Conservation (phyloP, 176 grass and related monocot genomes). For the Zoysia pacifica region DNA sequence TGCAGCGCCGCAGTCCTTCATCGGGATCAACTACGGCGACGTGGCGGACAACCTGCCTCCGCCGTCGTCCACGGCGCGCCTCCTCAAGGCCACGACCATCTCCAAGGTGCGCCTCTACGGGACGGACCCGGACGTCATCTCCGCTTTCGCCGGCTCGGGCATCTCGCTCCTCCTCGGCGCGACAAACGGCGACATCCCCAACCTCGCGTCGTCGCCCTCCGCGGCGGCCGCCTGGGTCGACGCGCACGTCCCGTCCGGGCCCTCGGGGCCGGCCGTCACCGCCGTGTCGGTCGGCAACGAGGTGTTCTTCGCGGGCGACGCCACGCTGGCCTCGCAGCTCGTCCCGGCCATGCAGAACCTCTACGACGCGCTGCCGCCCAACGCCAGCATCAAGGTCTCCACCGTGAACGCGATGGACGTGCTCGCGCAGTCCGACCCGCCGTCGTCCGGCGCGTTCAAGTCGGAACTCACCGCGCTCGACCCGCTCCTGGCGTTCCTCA, state of each 20-base stretch:
- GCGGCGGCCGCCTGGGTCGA: conserved; percentile 69
- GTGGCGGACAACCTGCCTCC: conserved; percentile 90
- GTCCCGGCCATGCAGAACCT: conserved; percentile 76
- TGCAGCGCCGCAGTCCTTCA: conserved; percentile 70
- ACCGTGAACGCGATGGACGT: conserved; percentile 80
- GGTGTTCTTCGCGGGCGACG: conserved; percentile 70
- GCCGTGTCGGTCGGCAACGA: conserved; percentile 86
- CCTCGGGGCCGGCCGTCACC: conserved; percentile 41
- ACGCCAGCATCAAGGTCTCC: conserved; percentile 62
- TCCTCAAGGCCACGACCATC: conserved; percentile 77
- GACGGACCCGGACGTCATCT: conserved; percentile 59
- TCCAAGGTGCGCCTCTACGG: conserved; percentile 88
- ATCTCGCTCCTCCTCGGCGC: conserved; percentile 84
- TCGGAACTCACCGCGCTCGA: conserved; percentile 53
- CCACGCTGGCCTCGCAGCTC: conserved; percentile 55
- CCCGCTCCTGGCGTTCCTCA: conserved; percentile 70
- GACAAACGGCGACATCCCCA: conserved; percentile 75
- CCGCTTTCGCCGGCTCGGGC: conserved; percentile 70
- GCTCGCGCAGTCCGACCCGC: conserved; percentile 70
- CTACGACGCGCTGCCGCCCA: conserved; percentile 53
- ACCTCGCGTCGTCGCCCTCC: conserved; percentile 59
- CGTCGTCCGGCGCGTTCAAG: conserved; percentile 65
- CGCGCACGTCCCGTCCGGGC: conserved; percentile 56
- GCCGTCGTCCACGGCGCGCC: conserved; percentile 55
- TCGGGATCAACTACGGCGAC: conserved; percentile 95